Conservation (phyloP, 768 basidiomycete species). For the Pleurotus citrinopileatus region DNA sequence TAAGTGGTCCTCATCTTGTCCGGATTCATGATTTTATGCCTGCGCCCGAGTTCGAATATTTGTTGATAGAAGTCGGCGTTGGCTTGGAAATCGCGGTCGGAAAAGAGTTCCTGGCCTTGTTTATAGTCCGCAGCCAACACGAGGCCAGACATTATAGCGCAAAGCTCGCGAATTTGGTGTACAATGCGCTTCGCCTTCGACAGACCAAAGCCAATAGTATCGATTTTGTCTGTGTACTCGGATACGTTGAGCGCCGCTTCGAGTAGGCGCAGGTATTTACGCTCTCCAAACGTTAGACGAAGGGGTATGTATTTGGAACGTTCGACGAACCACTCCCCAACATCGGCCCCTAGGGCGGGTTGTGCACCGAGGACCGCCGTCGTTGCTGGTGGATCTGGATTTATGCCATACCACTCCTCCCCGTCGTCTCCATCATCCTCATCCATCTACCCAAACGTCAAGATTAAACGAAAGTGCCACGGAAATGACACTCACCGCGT, state of each 20-base stretch:
- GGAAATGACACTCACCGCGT: conserved; percentile 17
- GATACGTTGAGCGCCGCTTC: conserved; percentile 84
- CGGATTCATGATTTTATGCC: conserved; percentile 91
- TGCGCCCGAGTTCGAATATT: conserved; percentile 78
- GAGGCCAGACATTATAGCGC: conserved; percentile 84
- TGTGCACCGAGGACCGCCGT: conserved; percentile 45
- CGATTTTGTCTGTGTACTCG: conserved; percentile 90
- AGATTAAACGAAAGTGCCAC: background rate
- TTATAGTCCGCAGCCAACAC: conserved; percentile 85
- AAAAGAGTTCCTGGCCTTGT: conserved; percentile 82
- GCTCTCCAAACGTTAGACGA: conserved; percentile 70
- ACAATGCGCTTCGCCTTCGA: conserved; percentile 89
- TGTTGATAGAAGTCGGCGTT: conserved; percentile 80
- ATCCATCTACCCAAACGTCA: conserved; percentile 38
- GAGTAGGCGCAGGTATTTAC: conserved; percentile 81
- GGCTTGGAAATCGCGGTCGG: conserved; percentile 75
- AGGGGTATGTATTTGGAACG: conserved; percentile 80
- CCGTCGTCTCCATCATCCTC: conserved; percentile 42
- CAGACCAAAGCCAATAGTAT: conserved; percentile 72
- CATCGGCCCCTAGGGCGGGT: conserved; percentile 54
- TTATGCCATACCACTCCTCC: conserved; percentile 35
- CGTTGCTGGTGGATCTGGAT: conserved; percentile 17
- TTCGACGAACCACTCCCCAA: conserved; percentile 86
- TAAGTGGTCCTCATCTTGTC: conserved; percentile 91
- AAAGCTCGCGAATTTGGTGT: conserved; percentile 81